phyloP scores from a whole-genome alignment of 495 filamentous ascomycete genomes.

The Hypoxylon cercidicola region DNA sequence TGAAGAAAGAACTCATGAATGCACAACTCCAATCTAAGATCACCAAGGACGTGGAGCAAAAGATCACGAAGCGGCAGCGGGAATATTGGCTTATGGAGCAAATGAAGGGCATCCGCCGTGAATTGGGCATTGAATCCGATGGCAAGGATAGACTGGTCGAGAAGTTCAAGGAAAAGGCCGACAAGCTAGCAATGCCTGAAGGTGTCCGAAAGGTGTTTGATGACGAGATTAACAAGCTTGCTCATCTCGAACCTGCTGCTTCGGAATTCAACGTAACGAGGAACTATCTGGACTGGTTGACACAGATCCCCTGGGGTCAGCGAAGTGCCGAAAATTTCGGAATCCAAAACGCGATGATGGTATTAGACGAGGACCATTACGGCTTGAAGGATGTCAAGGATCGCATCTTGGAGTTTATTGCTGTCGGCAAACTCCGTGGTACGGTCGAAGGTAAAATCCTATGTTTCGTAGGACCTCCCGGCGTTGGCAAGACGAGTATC shows the following conservation, averaged over 20 bases:
- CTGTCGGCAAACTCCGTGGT: constrained; percentile 95
- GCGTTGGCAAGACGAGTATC: constrained; percentile 97
- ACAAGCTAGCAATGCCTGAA: constrained; percentile 95
- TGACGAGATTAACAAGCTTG: constrained; percentile 96
- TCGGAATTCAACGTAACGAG: constrained; percentile 99
- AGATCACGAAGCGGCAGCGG: constrained; percentile 96
- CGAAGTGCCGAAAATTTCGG: constrained; percentile 96
- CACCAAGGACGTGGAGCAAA: constrained; percentile 95
- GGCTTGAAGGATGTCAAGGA: constrained; percentile 99
- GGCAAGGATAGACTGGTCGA: constrained; percentile 98
- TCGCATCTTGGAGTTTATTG: constrained; percentile 98
- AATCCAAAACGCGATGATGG: constrained; percentile 86
- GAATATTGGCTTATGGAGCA: constrained; percentile 99
- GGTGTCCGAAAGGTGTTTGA: constrained; percentile 97
- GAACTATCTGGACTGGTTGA: constrained; percentile 99
- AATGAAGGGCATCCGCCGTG: constrained; percentile 97
- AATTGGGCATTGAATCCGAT: constrained; percentile 95
- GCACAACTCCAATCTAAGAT: constrained; percentile 97
- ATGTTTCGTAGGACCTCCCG: constrained; percentile 95
- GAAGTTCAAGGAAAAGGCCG: constrained; percentile 94
- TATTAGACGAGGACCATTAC: constrained; percentile 97
- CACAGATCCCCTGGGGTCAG: constrained; percentile 97
- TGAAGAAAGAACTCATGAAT: constrained; percentile 99
- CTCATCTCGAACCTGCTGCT: constrained; percentile 91
- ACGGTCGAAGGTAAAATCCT: constrained; percentile 99